Evolutionary conservation across 192 early-diverging fungal genomes (phyloP).

Genomic region (Podila horticola): DNA sequence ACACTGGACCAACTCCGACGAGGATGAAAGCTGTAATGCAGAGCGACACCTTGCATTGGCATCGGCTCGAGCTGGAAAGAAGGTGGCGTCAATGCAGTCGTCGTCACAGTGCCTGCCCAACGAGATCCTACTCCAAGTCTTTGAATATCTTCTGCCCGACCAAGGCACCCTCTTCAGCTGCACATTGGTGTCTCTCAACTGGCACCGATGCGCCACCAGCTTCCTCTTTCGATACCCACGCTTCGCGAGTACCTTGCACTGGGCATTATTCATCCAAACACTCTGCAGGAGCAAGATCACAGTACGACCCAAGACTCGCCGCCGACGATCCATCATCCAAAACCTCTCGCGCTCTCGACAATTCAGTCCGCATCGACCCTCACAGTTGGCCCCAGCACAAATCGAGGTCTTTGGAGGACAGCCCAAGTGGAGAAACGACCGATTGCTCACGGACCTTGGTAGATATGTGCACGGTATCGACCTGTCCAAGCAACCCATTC

Average conservation of each 20-base stretch:
- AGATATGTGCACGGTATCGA: slow-evolving; percentile 54
- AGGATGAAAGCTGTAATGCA: neutral
- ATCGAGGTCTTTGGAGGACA: slow-evolving; percentile 13
- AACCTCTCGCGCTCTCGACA: slow-evolving; percentile 7
- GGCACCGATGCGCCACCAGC: slow-evolving; percentile 54
- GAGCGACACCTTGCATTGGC: slow-evolving; percentile 5
- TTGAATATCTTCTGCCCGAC: slow-evolving; percentile 29
- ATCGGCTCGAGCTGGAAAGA: slow-evolving; percentile 18
- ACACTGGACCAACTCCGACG: neutral
- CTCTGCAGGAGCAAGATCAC: slow-evolving; percentile 25
- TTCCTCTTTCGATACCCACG: slow-evolving; percentile 50
- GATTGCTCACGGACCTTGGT: slow-evolving; percentile 39
- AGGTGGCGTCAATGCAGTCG: neutral
- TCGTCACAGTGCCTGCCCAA: slow-evolving; percentile 27
- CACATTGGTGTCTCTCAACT: slow-evolving; percentile 52
- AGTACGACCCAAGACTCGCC: slow-evolving; percentile 24
- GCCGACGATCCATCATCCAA: slow-evolving; percentile 17
- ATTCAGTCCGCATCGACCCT: slow-evolving; percentile 16
- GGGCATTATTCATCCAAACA: slow-evolving; percentile 59
- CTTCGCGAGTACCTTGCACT: slow-evolving; percentile 54
- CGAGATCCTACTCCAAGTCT: slow-evolving; percentile 58
- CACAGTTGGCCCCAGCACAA: slow-evolving; percentile 6
- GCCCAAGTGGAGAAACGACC: slow-evolving; percentile 7
- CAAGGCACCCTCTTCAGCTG: slow-evolving; percentile 43
- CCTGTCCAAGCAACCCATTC: slow-evolving; percentile 38